Evolutionary conservation across 1,139 yeast genomes (phyloP), one percentile per base, ranked within the genome.

Genomic region (Yamadazyma atmosphaerica): DNA sequence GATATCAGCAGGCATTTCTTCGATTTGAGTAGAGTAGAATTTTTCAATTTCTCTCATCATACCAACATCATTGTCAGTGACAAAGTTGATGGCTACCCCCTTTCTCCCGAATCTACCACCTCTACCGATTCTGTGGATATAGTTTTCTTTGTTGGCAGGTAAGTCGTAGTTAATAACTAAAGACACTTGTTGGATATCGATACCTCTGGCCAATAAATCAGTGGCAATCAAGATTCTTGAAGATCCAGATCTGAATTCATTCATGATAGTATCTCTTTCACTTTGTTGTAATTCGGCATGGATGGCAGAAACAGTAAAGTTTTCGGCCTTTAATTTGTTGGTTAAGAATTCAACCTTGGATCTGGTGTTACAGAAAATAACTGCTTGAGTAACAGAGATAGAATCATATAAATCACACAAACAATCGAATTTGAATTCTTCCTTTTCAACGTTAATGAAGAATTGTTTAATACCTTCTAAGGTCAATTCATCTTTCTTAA

Each of bases 41-140:
- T 80, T 88, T 78, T 94, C 98, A 60, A 92, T 86, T 74, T 90
- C 98, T 77, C 96, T 86, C 85, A 94, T 82, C 77, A 86, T 86
- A 62, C 83, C 84, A 63, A 89, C 88, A 66, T 92, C 98, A 56
- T 84, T 83, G 60, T 78, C 81, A 54, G 98, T 89, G 66, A 90
- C 95, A 59, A 92, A 86, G 83, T 92, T 92, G 80, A 92, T 89
- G 61, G 98, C 98, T 65, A 90, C 96, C 84, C 98, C 98, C 83
- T 92, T 92, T 76, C 98, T 84, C 79, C 98, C 98, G 79, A 92
- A 92, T 79, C 98, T 92, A 78, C 98, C 98, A 79, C 96, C 95
- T 81, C 98, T 87, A 82, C 98, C 98, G 62, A 92, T 92, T 83
- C 98, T 86, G 80, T 92, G 98, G 65, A 92, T 88, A 72, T 92